phyloP scores from a whole-genome alignment of 148 eudicot genomes.

The Rhododendron simsii region DNA sequence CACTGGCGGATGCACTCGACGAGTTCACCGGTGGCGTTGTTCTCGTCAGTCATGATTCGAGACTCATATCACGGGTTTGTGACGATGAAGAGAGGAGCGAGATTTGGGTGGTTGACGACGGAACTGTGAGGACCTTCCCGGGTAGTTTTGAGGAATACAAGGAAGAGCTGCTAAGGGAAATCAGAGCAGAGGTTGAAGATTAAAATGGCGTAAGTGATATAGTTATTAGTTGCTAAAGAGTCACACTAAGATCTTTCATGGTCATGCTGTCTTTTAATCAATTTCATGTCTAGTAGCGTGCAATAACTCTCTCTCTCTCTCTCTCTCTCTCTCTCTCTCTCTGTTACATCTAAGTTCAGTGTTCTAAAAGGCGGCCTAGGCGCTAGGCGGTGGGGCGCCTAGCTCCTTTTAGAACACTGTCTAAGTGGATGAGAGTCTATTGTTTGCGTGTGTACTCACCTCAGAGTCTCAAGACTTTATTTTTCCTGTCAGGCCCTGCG shows the following conservation, averaged over 20 bases:
- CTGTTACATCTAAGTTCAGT: too few relatives aligned
- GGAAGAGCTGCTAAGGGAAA: conserved; percentile 45
- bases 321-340: background rate
- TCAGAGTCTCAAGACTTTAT: background rate
- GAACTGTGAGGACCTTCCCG: conserved; percentile 33
- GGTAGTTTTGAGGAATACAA: conserved; percentile 53
- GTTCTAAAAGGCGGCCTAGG: too few relatives aligned
- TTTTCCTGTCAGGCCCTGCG: background rate
- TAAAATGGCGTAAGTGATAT: conserved; percentile 2
- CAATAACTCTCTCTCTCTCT: background rate
- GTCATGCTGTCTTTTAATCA: background rate
- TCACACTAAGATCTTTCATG: background rate
- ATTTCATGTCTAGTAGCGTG: background rate
- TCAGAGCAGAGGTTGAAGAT: conserved; percentile 55
- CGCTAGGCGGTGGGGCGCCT: too few relatives aligned
- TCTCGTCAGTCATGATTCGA: conserved; percentile 53
- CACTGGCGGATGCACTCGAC: conserved; percentile 52
- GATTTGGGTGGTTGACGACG: conserved; percentile 34
- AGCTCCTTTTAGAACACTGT: background rate
- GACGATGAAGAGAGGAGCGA: conserved; percentile 37
- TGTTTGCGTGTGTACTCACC: background rate
- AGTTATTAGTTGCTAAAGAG: background rate
- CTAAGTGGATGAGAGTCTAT: too few relatives aligned
- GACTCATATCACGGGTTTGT: conserved; percentile 53
- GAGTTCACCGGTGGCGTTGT: conserved; percentile 57